Evolutionary conservation across 2,329 filamentous ascomycete species (phyloP).

Genomic region (Aurifilum marmelostoma): DNA sequence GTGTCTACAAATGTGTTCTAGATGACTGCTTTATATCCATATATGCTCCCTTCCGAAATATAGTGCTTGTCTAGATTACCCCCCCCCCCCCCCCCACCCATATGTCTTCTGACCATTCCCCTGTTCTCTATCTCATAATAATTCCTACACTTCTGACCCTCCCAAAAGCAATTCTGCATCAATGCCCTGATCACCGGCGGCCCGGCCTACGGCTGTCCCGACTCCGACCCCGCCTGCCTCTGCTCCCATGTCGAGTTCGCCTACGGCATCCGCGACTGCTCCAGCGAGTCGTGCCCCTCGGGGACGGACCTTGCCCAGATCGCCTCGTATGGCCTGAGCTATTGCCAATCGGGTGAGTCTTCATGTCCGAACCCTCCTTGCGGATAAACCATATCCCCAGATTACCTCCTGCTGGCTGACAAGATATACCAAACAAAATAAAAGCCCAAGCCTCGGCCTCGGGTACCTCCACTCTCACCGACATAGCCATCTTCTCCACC

Average conservation of each 20-base stretch:
- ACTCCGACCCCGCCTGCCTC: conserved; percentile 44
- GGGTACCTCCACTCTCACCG: conserved; percentile 3
- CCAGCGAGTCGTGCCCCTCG: conserved; percentile 44
- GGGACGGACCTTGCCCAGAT: conserved; percentile 3
- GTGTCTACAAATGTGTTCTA: background rate
- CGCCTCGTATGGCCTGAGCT: conserved; percentile 10
- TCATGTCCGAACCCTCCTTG: background rate
- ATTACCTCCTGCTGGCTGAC: background rate
- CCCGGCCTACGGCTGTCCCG: conserved; percentile 48
- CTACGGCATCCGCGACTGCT: conserved; percentile 56
- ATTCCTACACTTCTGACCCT: background rate
- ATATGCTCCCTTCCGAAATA: background rate
- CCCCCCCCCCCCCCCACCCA: no score
- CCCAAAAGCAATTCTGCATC: conserved; percentile 50
- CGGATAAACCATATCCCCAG: background rate
- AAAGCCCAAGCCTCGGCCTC: conserved; percentile 12
- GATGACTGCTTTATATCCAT: background rate
- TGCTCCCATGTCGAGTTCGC: conserved; percentile 51
- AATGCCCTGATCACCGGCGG: conserved; percentile 55
- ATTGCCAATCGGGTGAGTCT: conserved; percentile 13
- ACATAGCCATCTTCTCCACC: conserved; percentile 11
- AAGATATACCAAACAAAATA: background rate
- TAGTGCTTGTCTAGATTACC: background rate
- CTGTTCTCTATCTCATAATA: background rate
- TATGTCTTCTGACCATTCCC: background rate